Evolutionary conservation across 2,329 filamentous ascomycete genomes (phyloP).

Genomic region (Ophiostoma ips): DNA sequence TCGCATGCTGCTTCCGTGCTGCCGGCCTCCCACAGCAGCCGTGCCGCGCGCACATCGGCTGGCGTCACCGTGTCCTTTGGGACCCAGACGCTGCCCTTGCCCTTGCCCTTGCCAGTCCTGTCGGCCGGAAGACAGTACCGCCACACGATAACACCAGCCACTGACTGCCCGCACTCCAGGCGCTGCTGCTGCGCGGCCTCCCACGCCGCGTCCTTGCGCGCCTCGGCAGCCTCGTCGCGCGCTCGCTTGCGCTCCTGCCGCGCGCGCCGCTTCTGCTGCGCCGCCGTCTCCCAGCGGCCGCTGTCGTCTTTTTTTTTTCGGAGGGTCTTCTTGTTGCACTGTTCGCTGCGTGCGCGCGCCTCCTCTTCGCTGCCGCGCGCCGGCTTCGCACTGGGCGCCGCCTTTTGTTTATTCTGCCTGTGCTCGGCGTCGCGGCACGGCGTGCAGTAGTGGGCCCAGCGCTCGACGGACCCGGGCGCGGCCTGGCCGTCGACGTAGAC

Average conservation of each 20-base stretch:
- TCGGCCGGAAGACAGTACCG: not conserved
- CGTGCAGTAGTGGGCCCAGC: conserved; percentile 9
- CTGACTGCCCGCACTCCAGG: not conserved
- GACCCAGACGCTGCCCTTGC: too few relatives aligned
- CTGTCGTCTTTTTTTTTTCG: not conserved
- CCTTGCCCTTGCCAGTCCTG: not conserved
- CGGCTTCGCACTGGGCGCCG: not conserved
- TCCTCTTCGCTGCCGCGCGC: not conserved
- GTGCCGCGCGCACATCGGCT: not conserved
- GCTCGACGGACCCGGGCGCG: not conserved
- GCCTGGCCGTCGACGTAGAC: conserved; percentile 4
- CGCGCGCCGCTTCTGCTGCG: not conserved
- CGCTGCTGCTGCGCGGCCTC: not conserved
- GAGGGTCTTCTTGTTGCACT: too few relatives aligned
- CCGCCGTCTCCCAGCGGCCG: not conserved
- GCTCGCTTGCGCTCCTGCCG: not conserved
- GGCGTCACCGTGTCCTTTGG: not conserved
- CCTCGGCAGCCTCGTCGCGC: not conserved
- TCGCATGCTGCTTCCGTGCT: not conserved
- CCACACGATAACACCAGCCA: not conserved
- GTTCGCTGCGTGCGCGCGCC: not conserved
- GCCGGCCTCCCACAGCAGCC: not conserved
- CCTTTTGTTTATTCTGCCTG: not conserved
- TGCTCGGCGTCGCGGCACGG: not conserved
- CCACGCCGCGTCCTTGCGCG: not conserved